A percentile compares a stretch with the other conserved stretches of the same genome.
Conservation (phyloP, 2,329 filamentous ascomycete species). For the Cercospora sp. region DNA sequence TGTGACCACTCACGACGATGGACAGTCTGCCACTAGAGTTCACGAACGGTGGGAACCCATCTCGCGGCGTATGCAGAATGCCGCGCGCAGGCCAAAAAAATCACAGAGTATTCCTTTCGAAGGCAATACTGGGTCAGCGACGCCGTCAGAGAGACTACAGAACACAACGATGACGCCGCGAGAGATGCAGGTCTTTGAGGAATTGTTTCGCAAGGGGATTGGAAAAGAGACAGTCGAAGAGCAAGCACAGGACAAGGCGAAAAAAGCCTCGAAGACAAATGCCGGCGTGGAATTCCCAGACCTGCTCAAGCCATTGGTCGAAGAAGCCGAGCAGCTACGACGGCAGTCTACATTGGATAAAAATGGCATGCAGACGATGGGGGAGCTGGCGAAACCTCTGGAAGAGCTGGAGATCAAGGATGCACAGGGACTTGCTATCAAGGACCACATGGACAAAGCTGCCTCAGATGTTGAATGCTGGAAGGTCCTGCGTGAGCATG, state of each 20-base stretch:
- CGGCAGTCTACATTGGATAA: slow-evolving; percentile 1
- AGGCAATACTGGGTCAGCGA: slow-evolving; percentile 11
- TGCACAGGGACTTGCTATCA: slow-evolving; percentile 46
- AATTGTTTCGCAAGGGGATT: slow-evolving; percentile 21
- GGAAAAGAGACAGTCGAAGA: slow-evolving; percentile 5
- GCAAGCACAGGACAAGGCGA: neutral
- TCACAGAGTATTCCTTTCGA: slow-evolving; percentile 24
- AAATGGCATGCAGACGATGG: neutral
- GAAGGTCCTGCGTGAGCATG: slow-evolving; percentile 64
- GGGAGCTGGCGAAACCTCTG: neutral
- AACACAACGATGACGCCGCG: slow-evolving; percentile 27
- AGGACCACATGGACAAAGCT: slow-evolving; percentile 56
- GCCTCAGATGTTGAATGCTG: slow-evolving; percentile 65
- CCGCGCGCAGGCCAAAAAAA: neutral
- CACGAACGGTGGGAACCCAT: neutral
- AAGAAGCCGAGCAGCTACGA: slow-evolving; percentile 23
- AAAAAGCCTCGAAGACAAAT: neutral
- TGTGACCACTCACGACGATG: neutral
- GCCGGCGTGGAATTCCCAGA: slow-evolving; percentile 21
- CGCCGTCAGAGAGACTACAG: slow-evolving; percentile 16
- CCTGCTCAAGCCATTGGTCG: slow-evolving; percentile 24
- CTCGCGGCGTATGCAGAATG: slow-evolving; percentile 3
- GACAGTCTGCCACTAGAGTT: neutral
- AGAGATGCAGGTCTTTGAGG: slow-evolving; percentile 26
- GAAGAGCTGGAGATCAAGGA: slow-evolving; percentile 17